Percentiles rank a stretch among this genome's conserved stretches.
phyloP scores from a whole-genome alignment of 2,329 filamentous ascomycete genomes.

The Tolypocladium nubicola region DNA sequence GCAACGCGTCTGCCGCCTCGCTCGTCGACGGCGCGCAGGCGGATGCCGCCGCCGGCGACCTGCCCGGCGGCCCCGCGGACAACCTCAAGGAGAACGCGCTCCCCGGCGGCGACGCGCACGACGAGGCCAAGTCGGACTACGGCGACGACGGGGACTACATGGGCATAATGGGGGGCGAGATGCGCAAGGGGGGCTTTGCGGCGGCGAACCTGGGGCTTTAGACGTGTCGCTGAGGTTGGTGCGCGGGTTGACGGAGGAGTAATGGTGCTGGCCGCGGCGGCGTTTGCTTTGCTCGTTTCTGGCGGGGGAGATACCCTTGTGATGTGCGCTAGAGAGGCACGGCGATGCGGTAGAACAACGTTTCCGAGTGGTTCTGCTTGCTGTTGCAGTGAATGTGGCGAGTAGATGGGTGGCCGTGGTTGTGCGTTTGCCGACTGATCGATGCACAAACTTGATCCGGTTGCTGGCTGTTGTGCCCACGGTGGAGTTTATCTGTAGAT shows the following conservation, averaged over 20 bases:
- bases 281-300: not conserved
- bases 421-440: too few relatives aligned
- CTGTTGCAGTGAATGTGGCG: not conserved
- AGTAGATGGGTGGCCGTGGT: too few relatives aligned
- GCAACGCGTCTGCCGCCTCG: slow-evolving; percentile 3
- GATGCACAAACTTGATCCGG: too few relatives aligned
- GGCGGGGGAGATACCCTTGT: not conserved
- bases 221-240: not conserved
- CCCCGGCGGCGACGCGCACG: not conserved
- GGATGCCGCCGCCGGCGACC: not conserved
- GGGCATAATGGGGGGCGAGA: slow-evolving; percentile 2
- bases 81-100: not conserved
- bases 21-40: not conserved
- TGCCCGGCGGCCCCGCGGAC: not conserved
- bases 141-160: not conserved
- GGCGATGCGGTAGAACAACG: not conserved
- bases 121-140: not conserved
- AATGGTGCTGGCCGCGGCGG: not conserved
- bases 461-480: too few relatives aligned
- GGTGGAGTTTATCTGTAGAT: too few relatives aligned
- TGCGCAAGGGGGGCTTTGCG: not conserved
- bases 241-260: rapidly evolving
- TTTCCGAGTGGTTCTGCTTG: not conserved
- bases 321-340: not conserved
- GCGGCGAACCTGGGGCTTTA: not conserved